phyloP scores from a whole-genome alignment of 306 rosid species.

The Carpinus fangiana region DNA sequence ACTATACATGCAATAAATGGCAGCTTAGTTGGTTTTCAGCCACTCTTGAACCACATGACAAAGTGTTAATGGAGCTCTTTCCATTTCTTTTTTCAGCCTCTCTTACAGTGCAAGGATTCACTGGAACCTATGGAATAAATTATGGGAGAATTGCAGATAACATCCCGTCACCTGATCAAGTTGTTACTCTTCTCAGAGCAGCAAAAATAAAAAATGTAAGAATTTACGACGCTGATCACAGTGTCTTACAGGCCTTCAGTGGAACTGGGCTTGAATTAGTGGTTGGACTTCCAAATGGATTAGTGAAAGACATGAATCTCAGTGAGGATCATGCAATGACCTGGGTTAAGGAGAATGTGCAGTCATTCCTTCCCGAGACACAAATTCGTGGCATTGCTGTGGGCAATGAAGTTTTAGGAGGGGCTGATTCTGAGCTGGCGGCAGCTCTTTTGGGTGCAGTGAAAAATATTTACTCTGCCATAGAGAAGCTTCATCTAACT shows the following conservation, averaged over 20 bases:
- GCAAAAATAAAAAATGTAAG: conserved; percentile 81
- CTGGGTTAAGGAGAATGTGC: conserved; percentile 90
- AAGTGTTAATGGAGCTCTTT: conserved; percentile 33
- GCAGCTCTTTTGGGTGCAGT: conserved; percentile 74
- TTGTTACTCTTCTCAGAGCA: conserved; percentile 82
- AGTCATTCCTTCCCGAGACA: conserved; percentile 76
- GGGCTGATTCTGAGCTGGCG: conserved; percentile 45
- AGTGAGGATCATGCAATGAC: conserved; percentile 72
- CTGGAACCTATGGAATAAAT: conserved; percentile 91
- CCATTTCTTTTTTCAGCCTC: conserved; percentile 42
- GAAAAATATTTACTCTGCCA: conserved; percentile 75
- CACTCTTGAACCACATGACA: neutral
- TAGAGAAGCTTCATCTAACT: conserved; percentile 53
- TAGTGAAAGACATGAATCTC: conserved; percentile 69
- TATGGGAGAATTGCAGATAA: conserved; percentile 89
- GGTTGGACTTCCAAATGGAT: conserved; percentile 69
- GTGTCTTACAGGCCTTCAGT: conserved; percentile 82
- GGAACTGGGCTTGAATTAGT: conserved; percentile 91
- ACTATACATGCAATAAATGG: neutral
- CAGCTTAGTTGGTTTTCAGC: conserved; percentile 4
- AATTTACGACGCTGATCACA: conserved; percentile 82
- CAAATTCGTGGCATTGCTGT: conserved; percentile 78
- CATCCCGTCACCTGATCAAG: conserved; percentile 88
- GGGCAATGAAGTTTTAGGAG: conserved; percentile 90
- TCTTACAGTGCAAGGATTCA: conserved; percentile 61